phyloP scores from a whole-genome alignment of 2,329 filamentous ascomycete genomes.

The Colletotrichum somersetense region DNA sequence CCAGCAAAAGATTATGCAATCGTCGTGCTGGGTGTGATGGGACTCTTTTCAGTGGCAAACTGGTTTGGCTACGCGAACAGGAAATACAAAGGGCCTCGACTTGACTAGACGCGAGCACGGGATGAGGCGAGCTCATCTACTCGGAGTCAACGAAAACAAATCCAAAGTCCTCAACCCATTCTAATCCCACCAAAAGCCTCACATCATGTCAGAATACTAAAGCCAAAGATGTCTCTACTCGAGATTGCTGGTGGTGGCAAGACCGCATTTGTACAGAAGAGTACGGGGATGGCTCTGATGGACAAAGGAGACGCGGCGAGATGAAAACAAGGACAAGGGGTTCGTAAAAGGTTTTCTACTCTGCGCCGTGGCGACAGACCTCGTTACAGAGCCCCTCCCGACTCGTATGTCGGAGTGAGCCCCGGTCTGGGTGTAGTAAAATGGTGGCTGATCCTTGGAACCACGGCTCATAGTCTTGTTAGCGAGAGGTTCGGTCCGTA shows the following conservation, averaged over 20 bases:
- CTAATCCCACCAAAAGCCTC: neutral
- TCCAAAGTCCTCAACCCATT: neutral
- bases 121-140: too few relatives aligned
- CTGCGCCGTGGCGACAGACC: conserved; percentile 51
- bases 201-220: conserved; percentile 32
- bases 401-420: conserved; percentile 51
- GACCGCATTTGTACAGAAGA: conserved; percentile 48
- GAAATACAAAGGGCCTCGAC: conserved; percentile 8
- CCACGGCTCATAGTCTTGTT: conserved; percentile 47
- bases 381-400: conserved; percentile 48
- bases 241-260: conserved; percentile 44
- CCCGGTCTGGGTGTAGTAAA: conserved; percentile 45
- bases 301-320: conserved; percentile 48
- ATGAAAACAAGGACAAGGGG: conserved; percentile 45
- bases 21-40: conserved; percentile 13
- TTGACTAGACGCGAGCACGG: neutral
- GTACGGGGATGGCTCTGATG: conserved; percentile 46
- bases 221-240: conserved; percentile 45
- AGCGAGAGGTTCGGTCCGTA: neutral
- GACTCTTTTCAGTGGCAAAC: conserved; percentile 5
- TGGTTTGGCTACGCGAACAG: conserved; percentile 22
- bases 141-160: too few relatives aligned
- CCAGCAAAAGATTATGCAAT: neutral
- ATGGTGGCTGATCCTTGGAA: conserved; percentile 50
- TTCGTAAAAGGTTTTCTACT: conserved; percentile 52